Base-by-base conservation (phyloP, 768 basidiomycete genomes). In the Suillus placidus region DNA sequence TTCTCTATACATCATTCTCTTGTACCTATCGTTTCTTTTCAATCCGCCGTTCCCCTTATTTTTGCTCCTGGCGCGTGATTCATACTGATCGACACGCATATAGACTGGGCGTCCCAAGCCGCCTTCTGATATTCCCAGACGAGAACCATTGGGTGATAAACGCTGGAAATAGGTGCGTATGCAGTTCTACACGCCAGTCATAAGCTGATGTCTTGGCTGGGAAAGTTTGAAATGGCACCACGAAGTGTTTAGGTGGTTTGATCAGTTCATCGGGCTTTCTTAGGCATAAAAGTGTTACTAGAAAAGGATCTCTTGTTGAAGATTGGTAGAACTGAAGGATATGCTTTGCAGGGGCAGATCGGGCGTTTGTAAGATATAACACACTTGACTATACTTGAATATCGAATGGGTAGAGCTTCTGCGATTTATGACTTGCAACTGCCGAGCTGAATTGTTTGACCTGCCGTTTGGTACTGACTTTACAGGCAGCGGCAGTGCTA, bases 91-190 rank as follows among this genome's bases (percentile, higher is more conserved):
- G 34, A 65, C 12, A 40, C 67, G 16, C 65, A 42, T 23, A 26
- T 62, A 94, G 93, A 72, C 85, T 81, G 52, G 87, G 84, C 9
- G 78, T 95, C 37, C 89, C 90, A 5, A 91, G 88, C 68, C 85
- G 94, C 49, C 79, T 95, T 32, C 85, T 95, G 13, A 84, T 94
- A 66, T 95, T 95, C 84, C 92, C 93, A 0, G 87, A 91, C 69
- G 95, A 97, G 78, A 97, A 95, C 69, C 95, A 97, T 73, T 95
- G 95, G 95, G 94, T 94, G 32, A 70, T 93, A 67, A 85, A 92
- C 63, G 90, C 89, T 66, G 89, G 88, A 62, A 93, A 93, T 70
- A 91, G 88, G 88, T 87, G 34, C 37, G 81, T 69, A 38, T 1
- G 40, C 64, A 5, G 23, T 60, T 52, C n/a, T 47, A n/a, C 8